These are phyloP conservation scores for Eleusine indica DNA, from an alignment of 176 grass and related monocot genomes.

Conservation along the genomic window DNA sequence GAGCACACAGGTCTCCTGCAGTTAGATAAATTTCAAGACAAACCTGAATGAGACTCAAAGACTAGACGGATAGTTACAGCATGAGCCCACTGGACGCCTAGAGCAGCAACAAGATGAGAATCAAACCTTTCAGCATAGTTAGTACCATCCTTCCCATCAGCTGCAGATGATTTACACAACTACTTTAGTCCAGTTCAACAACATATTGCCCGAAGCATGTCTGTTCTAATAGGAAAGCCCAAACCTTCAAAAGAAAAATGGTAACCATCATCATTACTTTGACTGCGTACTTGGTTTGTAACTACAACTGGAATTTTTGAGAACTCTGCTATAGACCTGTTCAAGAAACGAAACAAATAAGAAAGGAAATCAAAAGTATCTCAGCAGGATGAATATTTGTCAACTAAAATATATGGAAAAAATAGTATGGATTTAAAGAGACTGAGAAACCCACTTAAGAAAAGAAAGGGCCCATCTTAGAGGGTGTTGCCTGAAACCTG, in stretches of 20 bases:
- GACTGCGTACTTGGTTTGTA: constrained; percentile 95
- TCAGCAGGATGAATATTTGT: not conserved
- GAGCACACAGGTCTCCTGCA: not conserved
- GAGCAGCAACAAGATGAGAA: constrained; percentile 88
- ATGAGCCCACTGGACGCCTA: constrained; percentile 95
- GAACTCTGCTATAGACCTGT: constrained; percentile 87
- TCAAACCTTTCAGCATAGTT: constrained; percentile 52
- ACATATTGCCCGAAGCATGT: constrained; percentile 2
- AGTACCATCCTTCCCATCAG: constrained; percentile 40
- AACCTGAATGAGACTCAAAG: constrained; percentile 97
- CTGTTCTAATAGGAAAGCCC: constrained; percentile 13
- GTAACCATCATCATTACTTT: constrained; percentile 70
- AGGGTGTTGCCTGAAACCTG: constrained; percentile 58
- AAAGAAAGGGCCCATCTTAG: constrained; percentile 89
- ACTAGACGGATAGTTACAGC: constrained; percentile 83
- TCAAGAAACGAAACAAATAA: constrained; percentile 11
- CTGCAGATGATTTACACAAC: constrained; percentile 53
- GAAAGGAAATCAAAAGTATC: constrained; percentile 36
- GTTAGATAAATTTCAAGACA: constrained; percentile 15
- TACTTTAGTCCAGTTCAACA: constrained; percentile 20
- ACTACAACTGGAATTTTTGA: constrained; percentile 85
- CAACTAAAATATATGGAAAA: constrained; percentile 15
- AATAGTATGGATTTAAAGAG: constrained; percentile 1
- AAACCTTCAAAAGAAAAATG: constrained; percentile 90
- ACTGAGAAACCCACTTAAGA: constrained; percentile 70